These are phyloP conservation scores for Cutaneotrichosporon mucoides DNA, from an alignment of 1,284 basidiomycete genomes.

Conservation along the genomic window DNA sequence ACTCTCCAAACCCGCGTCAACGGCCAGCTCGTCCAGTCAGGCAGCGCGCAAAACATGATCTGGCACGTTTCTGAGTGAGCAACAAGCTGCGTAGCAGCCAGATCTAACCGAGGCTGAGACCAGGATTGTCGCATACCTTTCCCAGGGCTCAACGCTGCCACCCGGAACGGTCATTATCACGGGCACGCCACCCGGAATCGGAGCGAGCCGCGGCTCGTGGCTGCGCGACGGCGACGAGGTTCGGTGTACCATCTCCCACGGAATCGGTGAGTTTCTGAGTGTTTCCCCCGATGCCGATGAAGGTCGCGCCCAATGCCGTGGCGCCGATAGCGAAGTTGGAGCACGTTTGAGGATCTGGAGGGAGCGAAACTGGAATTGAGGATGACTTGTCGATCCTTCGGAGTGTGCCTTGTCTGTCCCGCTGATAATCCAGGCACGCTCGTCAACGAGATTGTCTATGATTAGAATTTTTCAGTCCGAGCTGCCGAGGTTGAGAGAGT, in stretches of 20 bases:
- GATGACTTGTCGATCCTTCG: no score
- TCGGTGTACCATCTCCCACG: slow-evolving; percentile 53
- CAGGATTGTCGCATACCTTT: slow-evolving; percentile 62
- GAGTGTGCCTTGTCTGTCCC: no score
- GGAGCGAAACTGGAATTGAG: no score
- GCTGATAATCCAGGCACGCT: no score
- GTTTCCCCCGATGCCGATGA: no score
- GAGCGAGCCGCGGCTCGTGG: slow-evolving; percentile 65
- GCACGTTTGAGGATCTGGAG: no score
- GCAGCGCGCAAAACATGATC: slow-evolving; percentile 56
- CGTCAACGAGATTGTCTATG: no score
- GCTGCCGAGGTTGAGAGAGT: no score
- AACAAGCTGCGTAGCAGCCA: neutral
- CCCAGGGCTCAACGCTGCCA: slow-evolving; percentile 75
- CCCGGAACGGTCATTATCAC: slow-evolving; percentile 77
- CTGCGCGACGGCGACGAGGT: slow-evolving; percentile 73
- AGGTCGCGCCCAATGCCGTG: no score
- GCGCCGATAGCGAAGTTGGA: no score
- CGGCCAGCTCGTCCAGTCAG: slow-evolving; percentile 64
- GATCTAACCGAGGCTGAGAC: neutral
- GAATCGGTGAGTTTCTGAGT: slow-evolving; percentile 16
- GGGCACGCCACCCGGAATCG: slow-evolving; percentile 67
- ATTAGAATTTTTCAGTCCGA: no score
- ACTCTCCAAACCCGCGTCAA: slow-evolving; percentile 66
- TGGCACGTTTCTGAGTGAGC: slow-evolving; percentile 27